Percentiles rank a stretch among this genome's conserved stretches.
Evolutionary conservation across 371 early-diverging fungal genomes (phyloP).

Genomic region (Mucor saturninus): DNA sequence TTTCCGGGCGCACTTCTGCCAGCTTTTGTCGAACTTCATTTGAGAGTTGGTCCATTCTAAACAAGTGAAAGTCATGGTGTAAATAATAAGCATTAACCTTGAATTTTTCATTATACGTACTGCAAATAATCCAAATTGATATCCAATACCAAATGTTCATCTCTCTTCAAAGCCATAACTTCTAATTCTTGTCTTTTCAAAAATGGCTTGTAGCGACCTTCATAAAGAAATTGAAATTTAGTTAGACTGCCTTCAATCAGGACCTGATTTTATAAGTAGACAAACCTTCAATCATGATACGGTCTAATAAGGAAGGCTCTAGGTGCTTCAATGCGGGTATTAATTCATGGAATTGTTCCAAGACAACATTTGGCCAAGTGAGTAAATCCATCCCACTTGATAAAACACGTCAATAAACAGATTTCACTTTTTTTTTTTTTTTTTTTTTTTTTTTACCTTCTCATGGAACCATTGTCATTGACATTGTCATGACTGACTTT

Average conservation of each 20-base stretch:
- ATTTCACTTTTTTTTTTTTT: not conserved
- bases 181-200: conserved; percentile 69
- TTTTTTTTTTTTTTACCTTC: conserved; percentile 46
- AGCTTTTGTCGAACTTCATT: conserved; percentile 76
- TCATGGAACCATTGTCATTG: conserved; percentile 57
- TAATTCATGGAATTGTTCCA: conserved; percentile 49
- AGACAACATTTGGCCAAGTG: conserved; percentile 48
- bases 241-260: not conserved
- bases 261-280: not conserved
- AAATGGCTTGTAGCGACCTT: conserved; percentile 74
- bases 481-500: conserved; percentile 8
- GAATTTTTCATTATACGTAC: conserved; percentile 32
- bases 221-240: not conserved
- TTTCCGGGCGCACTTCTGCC: conserved; percentile 69
- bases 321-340: conserved; percentile 55
- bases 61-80: not conserved
- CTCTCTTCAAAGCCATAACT: conserved; percentile 67
- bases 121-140: conserved; percentile 68
- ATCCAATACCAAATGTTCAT: conserved; percentile 70
- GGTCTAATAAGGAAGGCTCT: conserved; percentile 44
- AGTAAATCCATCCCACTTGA: conserved; percentile 62
- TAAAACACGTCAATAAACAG: not conserved
- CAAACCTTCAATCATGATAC: conserved; percentile 62
- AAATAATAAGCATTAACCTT: not conserved
- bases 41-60: conserved; percentile 69